phyloP scores from a whole-genome alignment of 1,284 basidiomycete genomes.

The Fomitiporia mediterranea region DNA sequence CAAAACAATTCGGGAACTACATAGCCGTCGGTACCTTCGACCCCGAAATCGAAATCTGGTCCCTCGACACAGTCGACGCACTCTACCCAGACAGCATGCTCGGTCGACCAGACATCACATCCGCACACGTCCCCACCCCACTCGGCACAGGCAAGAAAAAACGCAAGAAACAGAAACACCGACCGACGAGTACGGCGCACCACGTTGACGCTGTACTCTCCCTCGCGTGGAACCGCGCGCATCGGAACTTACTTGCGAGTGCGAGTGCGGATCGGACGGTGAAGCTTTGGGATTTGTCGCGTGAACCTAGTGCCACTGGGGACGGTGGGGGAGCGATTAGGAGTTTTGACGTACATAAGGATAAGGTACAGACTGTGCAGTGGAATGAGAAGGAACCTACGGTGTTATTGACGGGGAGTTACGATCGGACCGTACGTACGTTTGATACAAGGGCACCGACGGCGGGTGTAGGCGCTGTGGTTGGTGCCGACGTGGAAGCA shows the following conservation, averaged over 20 bases:
- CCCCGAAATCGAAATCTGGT: slow-evolving; percentile 99
- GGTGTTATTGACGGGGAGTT: slow-evolving; percentile 88
- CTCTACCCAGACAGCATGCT: slow-evolving; percentile 93
- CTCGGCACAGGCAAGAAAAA: slow-evolving; percentile 92
- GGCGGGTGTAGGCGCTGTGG: slow-evolving; percentile 69
- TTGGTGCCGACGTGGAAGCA: slow-evolving; percentile 91
- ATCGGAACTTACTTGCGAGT: slow-evolving; percentile 87
- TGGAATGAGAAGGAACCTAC: slow-evolving; percentile 91
- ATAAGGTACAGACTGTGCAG: slow-evolving; percentile 97
- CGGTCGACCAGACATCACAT: slow-evolving; percentile 83
- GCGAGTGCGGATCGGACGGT: slow-evolving; percentile 94
- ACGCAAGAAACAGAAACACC: slow-evolving; percentile 81
- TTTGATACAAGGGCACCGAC: slow-evolving; percentile 89
- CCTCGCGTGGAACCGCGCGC: slow-evolving; percentile 88
- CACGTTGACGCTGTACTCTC: slow-evolving; percentile 94
- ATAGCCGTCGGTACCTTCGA: slow-evolving; percentile 97
- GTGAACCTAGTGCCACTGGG: slow-evolving; percentile 44
- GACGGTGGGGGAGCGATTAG: slow-evolving; percentile 61
- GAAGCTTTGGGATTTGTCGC: slow-evolving; percentile 94
- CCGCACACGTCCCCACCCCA: slow-evolving; percentile 70
- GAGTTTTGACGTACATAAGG: slow-evolving; percentile 86
- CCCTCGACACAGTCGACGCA: slow-evolving; percentile 88
- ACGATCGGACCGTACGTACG: slow-evolving; percentile 88
- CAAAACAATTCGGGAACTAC: slow-evolving; percentile 72
- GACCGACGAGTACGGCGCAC: slow-evolving; percentile 61